These are phyloP conservation scores for Clonostachys rosea DNA, from an alignment of 2,329 filamentous ascomycete species.

Conservation along the genomic window DNA sequence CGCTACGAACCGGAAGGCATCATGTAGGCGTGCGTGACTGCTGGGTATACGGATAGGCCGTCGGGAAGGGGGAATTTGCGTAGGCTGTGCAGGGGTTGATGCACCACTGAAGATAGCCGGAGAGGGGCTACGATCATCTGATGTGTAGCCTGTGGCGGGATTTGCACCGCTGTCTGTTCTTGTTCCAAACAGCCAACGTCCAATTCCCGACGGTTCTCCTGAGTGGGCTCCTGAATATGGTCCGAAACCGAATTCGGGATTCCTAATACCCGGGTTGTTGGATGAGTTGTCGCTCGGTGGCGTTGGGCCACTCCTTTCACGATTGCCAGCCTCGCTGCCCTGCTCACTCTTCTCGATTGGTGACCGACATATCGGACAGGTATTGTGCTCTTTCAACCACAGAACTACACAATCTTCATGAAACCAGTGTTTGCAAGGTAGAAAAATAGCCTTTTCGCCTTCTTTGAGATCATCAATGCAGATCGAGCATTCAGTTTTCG, in stretches of 20 bases:
- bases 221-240: background rate
- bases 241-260: background rate
- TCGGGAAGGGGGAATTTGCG: background rate
- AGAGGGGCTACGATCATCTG: too few species aligned
- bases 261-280: too few species aligned
- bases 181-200: too few species aligned
- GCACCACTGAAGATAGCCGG: too few species aligned
- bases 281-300: background rate
- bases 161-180: too few species aligned
- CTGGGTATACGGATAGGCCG: slow-evolving; percentile 12
- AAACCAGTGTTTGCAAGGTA: slow-evolving; percentile 94
- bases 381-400: slow-evolving; percentile 89
- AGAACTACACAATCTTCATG: slow-evolving; percentile 76
- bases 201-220: too few species aligned
- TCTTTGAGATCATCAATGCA: slow-evolving; percentile 83
- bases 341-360: slow-evolving; percentile 38
- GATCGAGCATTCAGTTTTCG: slow-evolving; percentile 83
- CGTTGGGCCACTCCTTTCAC: background rate
- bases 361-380: slow-evolving; percentile 77
- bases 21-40: slow-evolving; percentile 17
- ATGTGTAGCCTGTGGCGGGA: too few species aligned
- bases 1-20: slow-evolving; percentile 14
- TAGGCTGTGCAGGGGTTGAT: too few species aligned
- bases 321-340: background rate
- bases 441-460: slow-evolving; percentile 67